Base-by-base conservation (phyloP, 2,329 filamentous ascomycete species). In the Periconia sp. region DNA sequence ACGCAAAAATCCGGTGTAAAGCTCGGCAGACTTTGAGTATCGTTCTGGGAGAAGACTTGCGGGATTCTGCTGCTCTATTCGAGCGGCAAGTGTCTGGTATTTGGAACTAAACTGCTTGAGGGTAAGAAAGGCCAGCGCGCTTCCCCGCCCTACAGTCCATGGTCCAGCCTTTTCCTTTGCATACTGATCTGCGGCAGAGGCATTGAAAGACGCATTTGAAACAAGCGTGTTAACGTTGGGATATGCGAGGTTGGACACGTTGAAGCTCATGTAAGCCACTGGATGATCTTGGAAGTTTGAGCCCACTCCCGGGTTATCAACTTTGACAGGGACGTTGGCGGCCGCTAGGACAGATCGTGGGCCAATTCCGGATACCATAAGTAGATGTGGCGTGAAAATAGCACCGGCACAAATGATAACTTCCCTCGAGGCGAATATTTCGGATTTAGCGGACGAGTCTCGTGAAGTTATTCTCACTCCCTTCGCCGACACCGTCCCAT, bases 391-490 rank as follows among this genome's bases (percentile, higher is more conserved):
- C 77, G 84, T 7, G 78, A 82, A 52, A 78, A 76, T 36, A 81
- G 61, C 69, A 19, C 74, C 78, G 2, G 84, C 84, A 1, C 81
- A 81, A 2, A 87, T 61, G 18, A 87, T 75, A 8, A 86, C 75
- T 56, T 87, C 84, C 38, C 59, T 63, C 38, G n/a, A n/a, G n/a
- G n/a, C n/a, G n/a, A n/a, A n/a, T n/a, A n/a, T n/a, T n/a, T n/a
- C n/a, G n/a, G n/a, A n/a, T n/a, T n/a, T n/a, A n/a, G n/a, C n/a
- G n/a, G n/a, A n/a, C n/a, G n/a, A n/a, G n/a, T n/a, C n/a, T n/a
- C n/a, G n/a, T n/a, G n/a, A n/a, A 15, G 49, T 50, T 7, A 54
- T 32, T 11, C 30, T 12, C 5, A 32, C 30, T 10, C 30, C 30
- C 10, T n/a, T 32, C 12, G 30, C 30, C 5, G 30, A 16, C 13